Base-by-base conservation (phyloP, 192 early-diverging fungal genomes). In the Dimargaris cristalligena region DNA sequence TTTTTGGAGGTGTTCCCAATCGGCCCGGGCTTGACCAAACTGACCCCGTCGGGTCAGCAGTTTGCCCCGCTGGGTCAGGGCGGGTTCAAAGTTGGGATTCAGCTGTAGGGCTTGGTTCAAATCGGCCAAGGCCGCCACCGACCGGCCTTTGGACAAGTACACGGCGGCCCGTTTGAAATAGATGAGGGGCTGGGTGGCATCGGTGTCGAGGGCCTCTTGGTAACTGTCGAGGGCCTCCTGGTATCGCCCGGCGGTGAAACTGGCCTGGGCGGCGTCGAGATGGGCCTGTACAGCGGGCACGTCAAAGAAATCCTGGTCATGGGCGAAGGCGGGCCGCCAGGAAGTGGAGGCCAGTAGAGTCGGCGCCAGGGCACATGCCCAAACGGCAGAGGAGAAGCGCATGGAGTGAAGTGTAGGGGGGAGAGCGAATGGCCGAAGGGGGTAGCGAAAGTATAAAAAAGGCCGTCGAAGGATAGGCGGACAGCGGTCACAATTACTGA, bases 141-240 rank as follows among this genome's bases (percentile, higher is more conserved):
- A 78, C 38, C 80, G 78, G 50, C 85, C 88, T 29, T 92, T 60
- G 23, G 78, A 78, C 44, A 96, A 67, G 47, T 91, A 83, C 9
- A 86, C 84, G 16, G 86, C 81, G 0, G 92, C 94, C 48, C 92
- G 78, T 65, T 86, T 82, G 66, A 85, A 94, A 72, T 86, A 88
- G n/a, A 83, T 83, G 11, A 90, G 63, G 59, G 93, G 89, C 75
- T 90, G 85, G 47, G 75, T 68, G 11, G 89, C 86, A 60, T 98
- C 91, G 35, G 68, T 65, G 32, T 70, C 87, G 74, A 76, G 67
- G 11, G 68, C 73, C 32, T 60, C 62, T 48, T 69, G 68, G 63
- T 67, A 80, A 61, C 60, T 56, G 44, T 47, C 54, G 31, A 75
- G 60, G 22, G 70, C 75, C 8, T 60, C 66, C 34, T 33, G 52